These are phyloP conservation scores for Candida pseudoviswanathii DNA, from an alignment of 1,139 yeast species.

Conservation along the genomic window DNA sequence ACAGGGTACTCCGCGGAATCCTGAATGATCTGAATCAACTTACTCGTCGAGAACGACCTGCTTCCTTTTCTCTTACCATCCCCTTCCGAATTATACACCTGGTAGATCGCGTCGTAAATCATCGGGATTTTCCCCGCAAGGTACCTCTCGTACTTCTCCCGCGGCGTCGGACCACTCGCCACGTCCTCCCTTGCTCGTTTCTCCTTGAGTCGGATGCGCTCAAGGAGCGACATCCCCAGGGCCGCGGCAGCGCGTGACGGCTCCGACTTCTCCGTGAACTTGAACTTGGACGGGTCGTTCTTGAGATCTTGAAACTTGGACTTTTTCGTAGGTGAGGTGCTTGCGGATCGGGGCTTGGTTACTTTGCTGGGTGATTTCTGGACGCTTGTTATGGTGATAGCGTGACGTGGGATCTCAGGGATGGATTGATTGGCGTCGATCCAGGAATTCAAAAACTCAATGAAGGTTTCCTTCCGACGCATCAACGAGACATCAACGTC, in stretches of 20 bases:
- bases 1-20: conserved; percentile 41
- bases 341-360: conserved; percentile 19
- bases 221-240: conserved; percentile 42
- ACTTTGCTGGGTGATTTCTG: conserved; percentile 22
- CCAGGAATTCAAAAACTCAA: conserved; percentile 31
- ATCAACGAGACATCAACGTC: conserved; percentile 11
- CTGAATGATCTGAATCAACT: conserved; percentile 28
- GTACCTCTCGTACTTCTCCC: conserved; percentile 36
- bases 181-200: conserved; percentile 18
- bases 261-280: conserved; percentile 30
- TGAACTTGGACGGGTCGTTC: conserved; percentile 36
- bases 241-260: conserved; percentile 20
- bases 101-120: conserved; percentile 40
- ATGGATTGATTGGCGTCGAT: background rate
- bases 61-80: conserved; percentile 12
- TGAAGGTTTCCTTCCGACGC: conserved; percentile 52
- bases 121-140: conserved; percentile 44
- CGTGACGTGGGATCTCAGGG: too few relatives aligned
- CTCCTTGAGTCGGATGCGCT: conserved; percentile 44
- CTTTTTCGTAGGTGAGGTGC: conserved; percentile 12
- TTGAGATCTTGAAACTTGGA: conserved; percentile 20
- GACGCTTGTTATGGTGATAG: conserved; percentile 6
- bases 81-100: conserved; percentile 21
- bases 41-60: conserved; percentile 26
- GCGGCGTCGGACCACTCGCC: conserved; percentile 20